A percentile compares a stretch with the other conserved stretches of the same genome.
phyloP scores from a whole-genome alignment of 2,329 filamentous ascomycete genomes.

The Penicillium janthinellum region DNA sequence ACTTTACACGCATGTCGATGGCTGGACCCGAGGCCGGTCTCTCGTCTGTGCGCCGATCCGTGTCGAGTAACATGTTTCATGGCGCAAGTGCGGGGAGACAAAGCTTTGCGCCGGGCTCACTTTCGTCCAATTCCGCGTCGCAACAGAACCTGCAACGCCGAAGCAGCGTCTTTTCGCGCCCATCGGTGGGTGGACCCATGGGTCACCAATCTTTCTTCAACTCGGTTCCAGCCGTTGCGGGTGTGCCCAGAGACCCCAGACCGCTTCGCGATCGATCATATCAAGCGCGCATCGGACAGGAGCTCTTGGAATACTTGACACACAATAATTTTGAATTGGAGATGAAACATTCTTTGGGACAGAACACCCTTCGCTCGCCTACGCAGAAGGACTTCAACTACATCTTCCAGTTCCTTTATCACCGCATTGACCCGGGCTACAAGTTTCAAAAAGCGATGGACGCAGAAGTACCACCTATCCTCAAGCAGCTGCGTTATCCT shows the following conservation, averaged over 20 bases:
- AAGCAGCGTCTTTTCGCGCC: conserved; percentile 82
- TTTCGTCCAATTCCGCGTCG: conserved; percentile 56
- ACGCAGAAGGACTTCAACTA: conserved; percentile 98
- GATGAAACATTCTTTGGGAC: conserved; percentile 90
- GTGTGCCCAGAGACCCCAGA: conserved; percentile 82
- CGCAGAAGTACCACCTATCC: conserved; percentile 85
- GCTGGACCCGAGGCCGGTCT: conserved; percentile 74
- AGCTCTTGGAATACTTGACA: conserved; percentile 87
- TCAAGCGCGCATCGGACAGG: conserved; percentile 80
- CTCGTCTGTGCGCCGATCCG: conserved; percentile 80
- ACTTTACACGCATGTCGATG: conserved; percentile 78
- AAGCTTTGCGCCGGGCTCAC: conserved; percentile 65
- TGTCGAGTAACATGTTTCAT: conserved; percentile 67
- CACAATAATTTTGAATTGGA: conserved; percentile 97
- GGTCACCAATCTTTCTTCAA: conserved; percentile 93
- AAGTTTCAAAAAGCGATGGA: conserved; percentile 94
- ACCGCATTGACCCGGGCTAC: conserved; percentile 91
- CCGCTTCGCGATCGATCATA: conserved; percentile 80
- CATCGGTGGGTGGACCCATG: conserved; percentile 67
- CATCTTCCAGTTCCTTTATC: conserved; percentile 98
- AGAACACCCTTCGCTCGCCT: conserved; percentile 87
- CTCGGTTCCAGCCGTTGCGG: conserved; percentile 76
- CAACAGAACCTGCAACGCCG: conserved; percentile 61
- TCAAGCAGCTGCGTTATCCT: conserved; percentile 92
- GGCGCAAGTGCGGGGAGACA: conserved; percentile 66